Base-by-base conservation (phyloP, 371 early-diverging fungal species). In the Mucor piriformis region DNA sequence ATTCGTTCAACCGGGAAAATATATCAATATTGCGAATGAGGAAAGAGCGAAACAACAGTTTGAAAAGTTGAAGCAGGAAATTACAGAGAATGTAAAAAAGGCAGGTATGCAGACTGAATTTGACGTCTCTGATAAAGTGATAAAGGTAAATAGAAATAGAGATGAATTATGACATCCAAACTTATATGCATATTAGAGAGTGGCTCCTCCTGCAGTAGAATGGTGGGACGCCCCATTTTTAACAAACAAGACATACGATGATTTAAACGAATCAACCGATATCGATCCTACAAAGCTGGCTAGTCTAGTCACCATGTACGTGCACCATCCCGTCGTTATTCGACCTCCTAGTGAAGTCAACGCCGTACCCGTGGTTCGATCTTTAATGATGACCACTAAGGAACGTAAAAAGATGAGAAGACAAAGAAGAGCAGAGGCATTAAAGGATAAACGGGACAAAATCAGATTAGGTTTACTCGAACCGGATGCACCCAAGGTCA, bases 161-260 rank as follows among this genome's bases (percentile, higher is more conserved):
- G 46, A 64, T 57, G 21, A 2, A 11, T 56, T 40, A 33, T 7
- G 18, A 53, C n/a, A n/a, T n/a, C n/a, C n/a, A n/a, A n/a, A n/a
- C n/a, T n/a, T n/a, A n/a, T n/a, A n/a, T n/a, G n/a, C n/a, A n/a
- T n/a, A n/a, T n/a, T n/a, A 59, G 83, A 71, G 79, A 65, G 91
- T 91, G 12, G 81, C 86, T 0, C 92, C 95, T 6, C 95, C 96
- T 7, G 76, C 63, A 1, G 88, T 91, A 3, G 99, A 97, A 72
- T 97, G 97, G 99, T 97, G 97, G 99, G 97, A 98, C 81, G 84
- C 84, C 25, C 92, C 88, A 7, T 83, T 96, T 25, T 79, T 94
- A 7, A 74, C 83, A 7, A 86, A 89, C 62, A 85, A 83, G 52
- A 74, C 86, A 10, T 94, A 94, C 67, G 85, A 83, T 18, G 86